Conservation (phyloP, 139 green algal species). For the Volvox reticuliferus region DNA sequence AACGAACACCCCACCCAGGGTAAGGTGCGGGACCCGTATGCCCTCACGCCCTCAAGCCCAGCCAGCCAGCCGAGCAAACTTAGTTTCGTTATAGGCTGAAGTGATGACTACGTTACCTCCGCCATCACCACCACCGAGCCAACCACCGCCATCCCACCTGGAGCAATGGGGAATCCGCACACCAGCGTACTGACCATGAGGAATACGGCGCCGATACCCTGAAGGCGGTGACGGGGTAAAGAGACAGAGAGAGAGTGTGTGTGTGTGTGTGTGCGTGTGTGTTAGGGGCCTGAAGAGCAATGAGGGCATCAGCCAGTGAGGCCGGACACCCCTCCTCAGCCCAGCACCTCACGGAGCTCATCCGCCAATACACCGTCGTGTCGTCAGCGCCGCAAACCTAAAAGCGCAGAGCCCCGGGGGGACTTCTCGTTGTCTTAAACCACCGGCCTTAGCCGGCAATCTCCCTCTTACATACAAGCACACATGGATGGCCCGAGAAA, state of each 20-base stretch:
- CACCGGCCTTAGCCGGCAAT: background rate
- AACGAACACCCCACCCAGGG: too few relatives aligned
- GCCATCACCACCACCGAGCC: too few relatives aligned
- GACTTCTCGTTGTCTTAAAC: background rate
- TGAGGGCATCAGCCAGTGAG: background rate
- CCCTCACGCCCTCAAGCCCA: too few relatives aligned
- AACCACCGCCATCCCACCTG: background rate
- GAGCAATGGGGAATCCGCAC: constrained; percentile 73
- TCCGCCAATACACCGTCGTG: too few relatives aligned
- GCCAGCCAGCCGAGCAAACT: too few relatives aligned
- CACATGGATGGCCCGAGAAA: background rate
- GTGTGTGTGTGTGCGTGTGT: too few relatives aligned
- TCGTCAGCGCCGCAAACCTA: too few relatives aligned
- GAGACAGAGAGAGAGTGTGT: too few relatives aligned
- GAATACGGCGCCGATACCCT: constrained; percentile 48
- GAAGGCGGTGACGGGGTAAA: constrained; percentile 45
- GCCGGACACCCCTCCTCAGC: background rate
- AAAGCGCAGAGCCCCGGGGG: too few relatives aligned
- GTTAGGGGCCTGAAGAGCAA: too few relatives aligned
- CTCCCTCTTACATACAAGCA: background rate
- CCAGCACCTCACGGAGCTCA: background rate
- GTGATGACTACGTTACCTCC: too few relatives aligned
- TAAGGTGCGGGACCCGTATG: background rate
- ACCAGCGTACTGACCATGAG: constrained; percentile 64
- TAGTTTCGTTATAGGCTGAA: too few relatives aligned